These are phyloP conservation scores for Scheffersomyces lignicola DNA, from an alignment of 1,139 yeast species.

Conservation along the genomic window DNA sequence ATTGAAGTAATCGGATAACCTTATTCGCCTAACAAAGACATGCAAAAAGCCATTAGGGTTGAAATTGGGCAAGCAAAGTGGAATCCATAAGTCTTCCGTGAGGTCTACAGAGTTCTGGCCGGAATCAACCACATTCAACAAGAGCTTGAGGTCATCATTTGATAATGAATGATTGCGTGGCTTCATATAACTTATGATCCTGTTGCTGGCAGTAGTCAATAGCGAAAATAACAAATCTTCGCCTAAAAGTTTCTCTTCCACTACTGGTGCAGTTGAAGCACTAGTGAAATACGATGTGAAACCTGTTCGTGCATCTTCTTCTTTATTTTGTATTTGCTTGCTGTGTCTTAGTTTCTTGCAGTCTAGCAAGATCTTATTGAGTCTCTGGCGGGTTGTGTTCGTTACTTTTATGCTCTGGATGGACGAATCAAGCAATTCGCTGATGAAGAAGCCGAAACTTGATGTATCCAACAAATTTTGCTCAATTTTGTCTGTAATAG, in stretches of 20 bases:
- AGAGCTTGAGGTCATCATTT: constrained; percentile 31
- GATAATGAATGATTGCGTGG: constrained; percentile 36
- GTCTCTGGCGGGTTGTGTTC: constrained; percentile 32
- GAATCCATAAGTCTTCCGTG: constrained; percentile 85
- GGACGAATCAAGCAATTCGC: constrained; percentile 28
- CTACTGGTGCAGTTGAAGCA: constrained; percentile 1
- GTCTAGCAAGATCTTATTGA: constrained; percentile 28
- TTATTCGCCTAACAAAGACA: constrained; percentile 68
- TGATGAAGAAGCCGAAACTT: constrained; percentile 27
- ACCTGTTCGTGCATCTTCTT: constrained; percentile 6
- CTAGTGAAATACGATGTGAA: constrained; percentile 9
- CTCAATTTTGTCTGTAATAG: constrained; percentile 4
- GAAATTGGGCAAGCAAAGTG: constrained; percentile 88
- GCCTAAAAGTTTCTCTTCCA: constrained; percentile 15
- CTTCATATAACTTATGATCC: constrained; percentile 31
- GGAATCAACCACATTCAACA: constrained; percentile 31
- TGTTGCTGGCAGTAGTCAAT: constrained; percentile 21
- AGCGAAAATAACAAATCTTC: constrained; percentile 39
- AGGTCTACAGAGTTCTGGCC: constrained; percentile 16
- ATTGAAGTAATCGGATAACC: constrained; percentile 19
- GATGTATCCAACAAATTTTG: constrained; percentile 6
- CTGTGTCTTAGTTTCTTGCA: constrained; percentile 23
- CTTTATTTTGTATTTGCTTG: constrained; percentile 3
- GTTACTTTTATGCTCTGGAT: constrained; percentile 33
- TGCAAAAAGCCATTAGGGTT: constrained; percentile 86